Percentiles rank a stretch among this genome's conserved stretches.
Evolutionary conservation across 2,329 filamentous ascomycete species (phyloP).

Genomic region (Aspergillus glaucus): DNA sequence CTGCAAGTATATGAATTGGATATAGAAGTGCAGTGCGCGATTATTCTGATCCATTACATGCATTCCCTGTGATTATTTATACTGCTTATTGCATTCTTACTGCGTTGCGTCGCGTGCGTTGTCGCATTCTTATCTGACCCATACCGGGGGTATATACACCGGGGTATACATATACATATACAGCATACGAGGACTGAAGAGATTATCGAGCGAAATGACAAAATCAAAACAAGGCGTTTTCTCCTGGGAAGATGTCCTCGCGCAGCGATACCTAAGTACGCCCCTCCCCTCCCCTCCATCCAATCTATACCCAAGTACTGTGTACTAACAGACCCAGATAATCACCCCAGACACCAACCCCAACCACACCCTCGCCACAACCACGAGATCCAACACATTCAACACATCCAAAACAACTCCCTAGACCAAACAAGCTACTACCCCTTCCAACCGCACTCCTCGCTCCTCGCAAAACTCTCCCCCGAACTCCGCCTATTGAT

Average conservation of each 20-base stretch:
- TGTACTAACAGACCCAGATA: slow-evolving; percentile 12
- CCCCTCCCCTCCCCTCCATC: neutral
- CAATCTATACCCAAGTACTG: neutral
- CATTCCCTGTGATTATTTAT: no score
- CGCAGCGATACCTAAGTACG: slow-evolving; percentile 35
- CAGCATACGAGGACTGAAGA: neutral
- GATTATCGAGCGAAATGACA: slow-evolving; percentile 18
- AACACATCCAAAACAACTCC: slow-evolving; percentile 1
- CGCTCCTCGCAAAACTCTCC: slow-evolving; percentile 26
- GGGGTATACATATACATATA: no score
- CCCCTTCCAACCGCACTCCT: slow-evolving; percentile 18
- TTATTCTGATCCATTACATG: no score
- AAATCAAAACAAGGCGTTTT: slow-evolving; percentile 32
- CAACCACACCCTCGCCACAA: slow-evolving; percentile 2
- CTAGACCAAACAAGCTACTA: slow-evolving; percentile 8
- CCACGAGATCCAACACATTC: neutral
- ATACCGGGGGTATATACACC: no score
- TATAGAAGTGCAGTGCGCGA: no score
- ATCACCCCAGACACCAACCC: slow-evolving; percentile 23
- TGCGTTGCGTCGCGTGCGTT: no score
- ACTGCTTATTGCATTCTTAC: no score
- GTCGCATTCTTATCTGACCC: no score
- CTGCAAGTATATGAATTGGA: no score
- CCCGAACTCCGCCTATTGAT: slow-evolving; percentile 32
- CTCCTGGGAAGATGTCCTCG: slow-evolving; percentile 36